Evolutionary conservation across 2,329 filamentous ascomycete species (phyloP), one percentile per base, ranked within the genome.

Genomic region (Aspergillus sergii): DNA sequence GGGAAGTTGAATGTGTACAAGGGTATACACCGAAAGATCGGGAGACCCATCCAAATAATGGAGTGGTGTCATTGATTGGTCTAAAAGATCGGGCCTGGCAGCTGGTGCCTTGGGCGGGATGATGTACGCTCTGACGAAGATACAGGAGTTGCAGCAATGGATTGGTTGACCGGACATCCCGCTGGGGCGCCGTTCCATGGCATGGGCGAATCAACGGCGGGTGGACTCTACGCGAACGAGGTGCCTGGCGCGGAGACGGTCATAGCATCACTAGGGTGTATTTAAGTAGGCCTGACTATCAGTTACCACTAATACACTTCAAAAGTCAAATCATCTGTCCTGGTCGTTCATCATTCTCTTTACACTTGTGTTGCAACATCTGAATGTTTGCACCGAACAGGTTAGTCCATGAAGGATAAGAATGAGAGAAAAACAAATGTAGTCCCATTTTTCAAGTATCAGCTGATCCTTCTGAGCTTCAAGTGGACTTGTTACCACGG

Each of bases 111-210:
- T 67, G 70, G 69, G 60, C 67, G 69, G 68, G 66, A 72, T 74
- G 72, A 73, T 75, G 70, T 70, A 72, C 66, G 61, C 68, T 61
- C 66, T 69, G 63, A 56, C 67, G 66, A 66, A 65, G 66, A 72
- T 61, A 60, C 64, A 64, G 57, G 54, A 21, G 63, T 58, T 65
- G 61, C 57, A 58, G 46, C 39, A 54, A 61, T 19, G 59, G 60
- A 75, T 74, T 73, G 71, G 72, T 14, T 51, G 64, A 64, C 69
- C 64, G 53, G 36, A 54, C 21, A 54, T 46, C 34, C 57, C 23
- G 45, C 54, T 59, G 64, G 63, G 64, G 61, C 60, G 54, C 30
- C 50, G 50, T 48, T 54, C 58, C 60, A 56, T 59, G 30, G 51
- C 61, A 60, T 58, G 39, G 48, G 28, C 68, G 58, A 70, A 70